Evolutionary conservation across 1,284 basidiomycete genomes (phyloP).

Genomic region (Entoloma clypeatum): DNA sequence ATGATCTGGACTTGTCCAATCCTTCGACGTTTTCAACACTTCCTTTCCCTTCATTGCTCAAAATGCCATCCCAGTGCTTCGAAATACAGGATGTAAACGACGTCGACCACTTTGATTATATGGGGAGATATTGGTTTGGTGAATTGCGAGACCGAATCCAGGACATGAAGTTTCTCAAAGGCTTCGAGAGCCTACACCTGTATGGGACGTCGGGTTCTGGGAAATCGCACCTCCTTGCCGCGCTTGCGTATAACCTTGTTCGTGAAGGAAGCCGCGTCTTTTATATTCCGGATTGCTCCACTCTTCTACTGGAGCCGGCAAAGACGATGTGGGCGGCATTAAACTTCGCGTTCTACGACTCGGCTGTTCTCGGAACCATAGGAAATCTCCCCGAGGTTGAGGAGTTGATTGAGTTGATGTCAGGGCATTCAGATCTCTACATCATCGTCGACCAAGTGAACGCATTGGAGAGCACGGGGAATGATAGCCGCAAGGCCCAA

Average conservation of each 20-base stretch:
- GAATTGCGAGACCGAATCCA: constrained; percentile 8
- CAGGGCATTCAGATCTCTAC: constrained; percentile 3
- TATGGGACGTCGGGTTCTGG: constrained; percentile 15
- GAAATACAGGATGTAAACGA: constrained; percentile 8
- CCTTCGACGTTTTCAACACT: constrained; percentile 12
- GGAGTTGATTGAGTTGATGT: constrained; percentile 5
- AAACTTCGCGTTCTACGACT: constrained; percentile 7
- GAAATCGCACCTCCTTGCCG: too few species aligned
- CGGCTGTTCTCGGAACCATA: constrained; percentile 7
- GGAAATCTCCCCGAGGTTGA: constrained; percentile 7
- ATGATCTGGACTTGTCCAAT: constrained; percentile 12
- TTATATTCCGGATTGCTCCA: constrained; percentile 10
- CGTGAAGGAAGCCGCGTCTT: constrained; percentile 9
- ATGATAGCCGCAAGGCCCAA: background rate
- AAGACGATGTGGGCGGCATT: constrained; percentile 7
- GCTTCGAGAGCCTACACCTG: constrained; percentile 10
- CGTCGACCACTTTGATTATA: constrained; percentile 10
- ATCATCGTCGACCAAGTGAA: constrained; percentile 14
- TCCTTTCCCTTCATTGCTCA: constrained; percentile 14
- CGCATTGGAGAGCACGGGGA: constrained; percentile 5
- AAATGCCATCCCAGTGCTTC: constrained; percentile 12
- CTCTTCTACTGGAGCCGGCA: too few species aligned
- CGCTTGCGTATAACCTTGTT: constrained; percentile 11
- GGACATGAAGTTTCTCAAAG: constrained; percentile 9
- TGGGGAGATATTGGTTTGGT: constrained; percentile 12